phyloP scores from a whole-genome alignment of 2,329 filamentous ascomycete genomes.

The Talaromyces sp. region DNA sequence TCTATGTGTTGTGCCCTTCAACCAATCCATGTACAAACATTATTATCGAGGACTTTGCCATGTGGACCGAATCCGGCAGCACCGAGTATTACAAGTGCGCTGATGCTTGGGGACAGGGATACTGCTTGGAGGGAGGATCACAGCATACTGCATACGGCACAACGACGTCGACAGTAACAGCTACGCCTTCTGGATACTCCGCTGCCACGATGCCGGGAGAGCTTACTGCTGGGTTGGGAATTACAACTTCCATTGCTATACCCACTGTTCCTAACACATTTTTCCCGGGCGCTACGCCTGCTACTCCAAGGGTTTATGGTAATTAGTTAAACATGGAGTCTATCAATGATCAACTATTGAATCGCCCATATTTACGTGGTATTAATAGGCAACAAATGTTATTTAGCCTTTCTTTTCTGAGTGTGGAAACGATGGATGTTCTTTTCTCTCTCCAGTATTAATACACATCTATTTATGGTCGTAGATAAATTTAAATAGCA shows the following conservation, averaged over 20 bases:
- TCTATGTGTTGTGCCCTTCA: conserved; percentile 7
- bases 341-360: neutral
- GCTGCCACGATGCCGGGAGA: conserved; percentile 9
- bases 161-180: conserved; percentile 6
- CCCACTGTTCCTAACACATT: conserved; percentile 11
- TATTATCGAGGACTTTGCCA: conserved; percentile 7
- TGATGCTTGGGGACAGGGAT: conserved; percentile 9
- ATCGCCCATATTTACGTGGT: neutral
- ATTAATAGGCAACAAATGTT: neutral
- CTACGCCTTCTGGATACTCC: conserved; percentile 8
- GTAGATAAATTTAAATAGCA: too few species aligned
- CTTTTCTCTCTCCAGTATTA: too few species aligned
- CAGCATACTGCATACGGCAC: conserved; percentile 7
- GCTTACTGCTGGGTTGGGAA: conserved; percentile 6
- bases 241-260: conserved; percentile 9
- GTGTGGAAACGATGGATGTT: too few species aligned
- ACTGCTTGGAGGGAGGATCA: conserved; percentile 7
- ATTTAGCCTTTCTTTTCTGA: too few species aligned
- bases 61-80: conserved; percentile 11
- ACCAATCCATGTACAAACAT: conserved; percentile 9
- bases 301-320: conserved; percentile 6
- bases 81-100: conserved; percentile 11
- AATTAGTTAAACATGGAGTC: neutral
- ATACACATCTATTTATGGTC: too few species aligned
- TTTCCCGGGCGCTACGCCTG: conserved; percentile 8